Evolutionary conservation across 345 rosid genomes (phyloP).

Genomic region (Chamaenerion angustifolium): DNA sequence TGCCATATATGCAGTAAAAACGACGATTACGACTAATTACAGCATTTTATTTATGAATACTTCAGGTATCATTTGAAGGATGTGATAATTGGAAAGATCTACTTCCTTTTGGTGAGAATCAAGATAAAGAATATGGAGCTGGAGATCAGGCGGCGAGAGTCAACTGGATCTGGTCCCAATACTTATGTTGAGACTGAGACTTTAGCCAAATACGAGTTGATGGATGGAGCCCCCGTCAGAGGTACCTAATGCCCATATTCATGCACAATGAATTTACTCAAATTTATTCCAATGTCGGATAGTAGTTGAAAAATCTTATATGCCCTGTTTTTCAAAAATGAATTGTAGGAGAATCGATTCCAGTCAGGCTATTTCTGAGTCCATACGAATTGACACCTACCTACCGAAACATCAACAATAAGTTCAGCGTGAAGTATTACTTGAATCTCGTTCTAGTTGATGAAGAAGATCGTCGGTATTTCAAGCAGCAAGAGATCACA

Average conservation of each 20-base stretch:
- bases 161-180: conserved; percentile 52
- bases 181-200: conserved; percentile 59
- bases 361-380: conserved; percentile 42
- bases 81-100: conserved; percentile 46
- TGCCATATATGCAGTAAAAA: no score
- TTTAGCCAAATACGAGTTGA: conserved; percentile 49
- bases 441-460: conserved; percentile 51
- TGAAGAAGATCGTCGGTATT: conserved; percentile 52
- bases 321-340: background rate
- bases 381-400: conserved; percentile 54
- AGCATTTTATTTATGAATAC: no score
- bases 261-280: no score
- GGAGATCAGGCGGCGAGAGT: conserved; percentile 54
- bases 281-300: no score
- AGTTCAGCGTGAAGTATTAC: conserved; percentile 52
- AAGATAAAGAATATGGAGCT: conserved; percentile 59
- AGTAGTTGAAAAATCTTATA: no score
- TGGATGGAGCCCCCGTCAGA: conserved; percentile 59
- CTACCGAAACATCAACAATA: conserved; percentile 46
- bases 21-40: no score
- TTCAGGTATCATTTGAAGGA: conserved; percentile 52
- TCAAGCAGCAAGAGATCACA: conserved; percentile 58
- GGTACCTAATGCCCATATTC: conserved; percentile 14
- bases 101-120: conserved; percentile 49
- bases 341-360: conserved; percentile 45